Conservation (phyloP, 768 basidiomycete genomes). For the Floccularia luteovirens region DNA sequence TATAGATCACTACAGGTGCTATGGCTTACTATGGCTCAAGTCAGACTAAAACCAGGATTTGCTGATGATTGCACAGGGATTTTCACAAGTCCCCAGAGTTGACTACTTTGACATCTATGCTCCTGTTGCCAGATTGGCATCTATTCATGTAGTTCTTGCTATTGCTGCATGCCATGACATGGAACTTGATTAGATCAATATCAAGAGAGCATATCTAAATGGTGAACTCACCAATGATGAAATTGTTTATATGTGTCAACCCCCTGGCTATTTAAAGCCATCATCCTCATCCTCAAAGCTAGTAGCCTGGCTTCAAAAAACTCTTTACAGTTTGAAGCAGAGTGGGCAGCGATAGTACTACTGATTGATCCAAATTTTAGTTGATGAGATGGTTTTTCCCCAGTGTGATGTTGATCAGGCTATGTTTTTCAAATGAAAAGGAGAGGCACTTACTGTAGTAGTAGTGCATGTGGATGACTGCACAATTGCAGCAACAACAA, state of each 20-base stretch:
- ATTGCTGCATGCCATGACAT: neutral
- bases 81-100: neutral
- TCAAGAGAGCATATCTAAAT: neutral
- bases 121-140: neutral
- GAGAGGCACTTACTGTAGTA: neutral
- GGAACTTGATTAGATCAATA: neutral
- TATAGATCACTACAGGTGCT: too few relatives aligned
- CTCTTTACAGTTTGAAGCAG: neutral
- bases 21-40: too few relatives aligned
- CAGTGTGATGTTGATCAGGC: neutral
- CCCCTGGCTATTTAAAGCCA: too few relatives aligned
- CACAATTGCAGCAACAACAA: neutral
- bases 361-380: neutral
- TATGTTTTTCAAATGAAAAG: neutral
- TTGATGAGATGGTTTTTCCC: neutral
- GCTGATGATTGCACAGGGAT: too few relatives aligned
- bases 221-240: too few relatives aligned
- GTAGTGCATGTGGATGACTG: conserved; percentile 7
- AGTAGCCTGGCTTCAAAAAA: neutral
- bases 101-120: conserved; percentile 1
- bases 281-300: too few relatives aligned
- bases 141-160: neutral
- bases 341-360: neutral
- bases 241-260: too few relatives aligned
- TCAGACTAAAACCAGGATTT: too few relatives aligned